These are phyloP conservation scores for Oryza meridionalis DNA, from an alignment of 176 grass and related monocot genomes.

Conservation along the genomic window DNA sequence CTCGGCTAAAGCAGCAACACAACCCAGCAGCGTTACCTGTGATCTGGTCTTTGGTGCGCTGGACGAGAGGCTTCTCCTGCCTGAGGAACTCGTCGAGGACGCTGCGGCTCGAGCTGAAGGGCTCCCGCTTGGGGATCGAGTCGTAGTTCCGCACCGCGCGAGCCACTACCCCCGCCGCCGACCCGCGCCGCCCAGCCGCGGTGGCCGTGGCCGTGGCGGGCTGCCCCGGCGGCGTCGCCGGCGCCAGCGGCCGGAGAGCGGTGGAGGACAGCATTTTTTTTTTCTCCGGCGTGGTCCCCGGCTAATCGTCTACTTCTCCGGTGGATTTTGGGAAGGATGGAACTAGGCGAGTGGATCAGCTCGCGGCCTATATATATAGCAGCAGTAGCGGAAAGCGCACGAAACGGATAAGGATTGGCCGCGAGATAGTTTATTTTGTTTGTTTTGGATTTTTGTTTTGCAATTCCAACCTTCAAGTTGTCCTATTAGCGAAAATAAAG, in stretches of 20 bases:
- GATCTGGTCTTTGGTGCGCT: constrained; percentile 73
- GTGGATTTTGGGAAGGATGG: background rate
- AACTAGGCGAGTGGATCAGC: background rate
- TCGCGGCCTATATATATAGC: constrained; percentile 30
- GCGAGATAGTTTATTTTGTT: constrained; percentile 22
- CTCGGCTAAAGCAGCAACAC: background rate
- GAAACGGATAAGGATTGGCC: constrained; percentile 65
- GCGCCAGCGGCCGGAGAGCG: constrained; percentile 44
- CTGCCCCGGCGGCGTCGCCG: background rate
- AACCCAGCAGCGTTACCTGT: constrained; percentile 36
- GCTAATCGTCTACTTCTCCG: no score
- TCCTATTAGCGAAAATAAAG: background rate
- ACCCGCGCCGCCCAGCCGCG: constrained; percentile 4
- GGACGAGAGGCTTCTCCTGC: constrained; percentile 67
- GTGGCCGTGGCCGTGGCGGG: background rate
- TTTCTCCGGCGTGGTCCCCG: background rate
- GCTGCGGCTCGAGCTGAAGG: constrained; percentile 73
- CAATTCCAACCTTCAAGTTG: background rate
- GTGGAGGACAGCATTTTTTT: constrained; percentile 62
- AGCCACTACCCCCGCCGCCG: constrained; percentile 3
- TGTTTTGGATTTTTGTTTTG: background rate
- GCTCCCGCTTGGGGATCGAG: constrained; percentile 79
- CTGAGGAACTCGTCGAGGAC: constrained; percentile 56
- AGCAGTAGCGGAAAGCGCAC: background rate
- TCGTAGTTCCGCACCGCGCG: constrained; percentile 60